Percentiles rank a stretch among this genome's conserved stretches.
phyloP scores from a whole-genome alignment of 768 basidiomycete species.

The Dacryopinax spathularia region DNA sequence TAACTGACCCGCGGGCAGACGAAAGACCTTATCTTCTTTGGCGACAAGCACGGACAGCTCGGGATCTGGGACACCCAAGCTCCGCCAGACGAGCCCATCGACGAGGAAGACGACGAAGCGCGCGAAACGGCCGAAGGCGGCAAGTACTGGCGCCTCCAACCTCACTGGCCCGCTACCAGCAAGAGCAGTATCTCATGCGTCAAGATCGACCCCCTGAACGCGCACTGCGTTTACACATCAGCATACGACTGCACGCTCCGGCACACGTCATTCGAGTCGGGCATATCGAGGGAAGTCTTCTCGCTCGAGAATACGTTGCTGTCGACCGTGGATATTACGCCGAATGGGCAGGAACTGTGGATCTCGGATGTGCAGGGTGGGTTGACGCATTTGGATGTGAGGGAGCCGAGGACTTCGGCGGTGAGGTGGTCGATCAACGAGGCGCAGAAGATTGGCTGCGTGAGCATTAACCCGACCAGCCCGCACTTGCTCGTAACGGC shows the following conservation, averaged over 20 bases:
- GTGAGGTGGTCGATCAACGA: constrained; percentile 11
- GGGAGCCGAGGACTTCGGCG: constrained; percentile 38
- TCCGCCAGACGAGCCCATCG: constrained; percentile 39
- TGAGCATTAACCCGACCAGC: constrained; percentile 62
- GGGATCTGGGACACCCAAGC: constrained; percentile 82
- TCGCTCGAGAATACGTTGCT: constrained; percentile 48
- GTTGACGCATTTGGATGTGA: constrained; percentile 60
- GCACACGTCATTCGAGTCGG: constrained; percentile 54
- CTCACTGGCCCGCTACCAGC: constrained; percentile 70
- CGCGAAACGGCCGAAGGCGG: constrained; percentile 37
- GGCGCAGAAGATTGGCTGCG: constrained; percentile 41
- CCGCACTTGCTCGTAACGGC: constrained; percentile 57
- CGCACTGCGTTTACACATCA: constrained; percentile 66
- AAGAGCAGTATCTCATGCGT: constrained; percentile 68
- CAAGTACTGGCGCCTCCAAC: constrained; percentile 63
- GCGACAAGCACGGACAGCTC: constrained; percentile 71
- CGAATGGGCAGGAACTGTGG: constrained; percentile 69
- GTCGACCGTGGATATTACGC: constrained; percentile 53
- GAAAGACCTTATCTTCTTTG: constrained; percentile 78
- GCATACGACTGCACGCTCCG: constrained; percentile 74
- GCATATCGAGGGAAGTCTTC: constrained; percentile 55
- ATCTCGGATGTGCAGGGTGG: constrained; percentile 61
- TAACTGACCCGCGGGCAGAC: constrained; percentile 19
- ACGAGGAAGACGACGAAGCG: constrained; percentile 49
- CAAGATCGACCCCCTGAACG: constrained; percentile 60